phyloP scores from a whole-genome alignment of 169 alveolate species.

The Cryptosporidium canis region DNA sequence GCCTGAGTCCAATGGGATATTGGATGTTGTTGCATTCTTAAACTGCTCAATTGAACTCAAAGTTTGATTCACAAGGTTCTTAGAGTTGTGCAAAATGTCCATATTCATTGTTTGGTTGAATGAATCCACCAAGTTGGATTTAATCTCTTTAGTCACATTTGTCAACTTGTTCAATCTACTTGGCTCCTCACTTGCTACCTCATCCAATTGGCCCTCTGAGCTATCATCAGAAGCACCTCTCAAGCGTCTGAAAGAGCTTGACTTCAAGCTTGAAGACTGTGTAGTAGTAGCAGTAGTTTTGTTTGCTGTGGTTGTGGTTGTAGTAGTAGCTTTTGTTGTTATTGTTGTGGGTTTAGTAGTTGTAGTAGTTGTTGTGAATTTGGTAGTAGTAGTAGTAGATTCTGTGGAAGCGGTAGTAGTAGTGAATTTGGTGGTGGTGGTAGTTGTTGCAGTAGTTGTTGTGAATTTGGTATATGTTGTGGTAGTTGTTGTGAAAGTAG shows the following conservation, averaged over 20 bases:
- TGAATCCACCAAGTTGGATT: conserved; percentile 9
- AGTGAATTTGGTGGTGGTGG: conserved; percentile 11
- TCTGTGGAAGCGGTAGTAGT: neutral
- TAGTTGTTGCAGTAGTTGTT: neutral
- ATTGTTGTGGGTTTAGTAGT: neutral
- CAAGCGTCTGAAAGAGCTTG: neutral
- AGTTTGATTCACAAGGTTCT: conserved; percentile 27
- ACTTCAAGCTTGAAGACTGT: neutral
- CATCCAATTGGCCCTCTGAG: neutral
- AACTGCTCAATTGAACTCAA: conserved; percentile 38
- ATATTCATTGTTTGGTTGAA: conserved; percentile 15
- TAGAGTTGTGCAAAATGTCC: conserved; percentile 13
- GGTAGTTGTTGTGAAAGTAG: neutral
- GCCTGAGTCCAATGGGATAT: neutral
- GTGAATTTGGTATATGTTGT: conserved; percentile 6
- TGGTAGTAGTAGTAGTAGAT: neutral
- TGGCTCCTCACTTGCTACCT: neutral
- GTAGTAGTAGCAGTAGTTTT: neutral
- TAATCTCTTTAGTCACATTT: conserved; percentile 43
- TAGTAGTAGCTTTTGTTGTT: neutral
- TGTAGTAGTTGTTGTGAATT: neutral
- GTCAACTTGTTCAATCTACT: conserved; percentile 12
- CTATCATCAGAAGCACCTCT: conserved; percentile 28
- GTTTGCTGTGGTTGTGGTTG: neutral
- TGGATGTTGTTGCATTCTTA: conserved; percentile 10